Percentiles rank a stretch among this genome's conserved stretches.
Evolutionary conservation across 345 rosid species (phyloP).

Genomic region (Geranium rotundifolium): DNA sequence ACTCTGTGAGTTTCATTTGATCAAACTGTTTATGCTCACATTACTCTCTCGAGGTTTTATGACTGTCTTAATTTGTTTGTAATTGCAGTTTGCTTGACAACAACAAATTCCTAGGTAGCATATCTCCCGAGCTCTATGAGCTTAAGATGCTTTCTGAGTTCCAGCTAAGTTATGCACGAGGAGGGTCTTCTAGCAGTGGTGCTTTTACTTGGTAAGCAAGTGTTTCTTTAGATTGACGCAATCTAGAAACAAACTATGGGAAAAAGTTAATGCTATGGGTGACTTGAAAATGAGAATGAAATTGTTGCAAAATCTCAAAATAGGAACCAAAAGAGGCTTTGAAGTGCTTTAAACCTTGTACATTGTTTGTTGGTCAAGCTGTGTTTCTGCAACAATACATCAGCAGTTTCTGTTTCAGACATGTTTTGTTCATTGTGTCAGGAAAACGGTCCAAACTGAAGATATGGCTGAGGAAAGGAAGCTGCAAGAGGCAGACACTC

Average conservation of each 20-base stretch:
- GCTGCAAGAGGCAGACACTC: slow-evolving; percentile 21
- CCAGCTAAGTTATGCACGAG: slow-evolving; percentile 8
- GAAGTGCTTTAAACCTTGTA: not conserved
- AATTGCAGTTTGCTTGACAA: slow-evolving; percentile 40
- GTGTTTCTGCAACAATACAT: not conserved
- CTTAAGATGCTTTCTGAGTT: slow-evolving; percentile 31
- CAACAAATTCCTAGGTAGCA: slow-evolving; percentile 28
- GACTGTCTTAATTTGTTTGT: not conserved
- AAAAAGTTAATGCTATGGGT: not conserved
- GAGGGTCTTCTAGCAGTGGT: slow-evolving; percentile 15
- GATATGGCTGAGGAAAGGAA: slow-evolving; percentile 25
- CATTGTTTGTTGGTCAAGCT: not conserved
- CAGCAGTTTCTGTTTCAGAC: not conserved
- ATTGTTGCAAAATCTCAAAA: not conserved
- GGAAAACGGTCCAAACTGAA: slow-evolving; percentile 21
- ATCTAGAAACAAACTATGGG: not conserved
- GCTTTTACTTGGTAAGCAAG: slow-evolving; percentile 17
- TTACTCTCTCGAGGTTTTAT: not conserved
- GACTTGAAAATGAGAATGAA: not conserved
- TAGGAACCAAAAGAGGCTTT: not conserved
- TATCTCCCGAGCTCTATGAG: slow-evolving; percentile 28
- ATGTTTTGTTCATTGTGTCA: slow-evolving; percentile 9
- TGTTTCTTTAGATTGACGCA: not conserved
- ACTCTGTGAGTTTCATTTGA: slow-evolving; percentile 30
- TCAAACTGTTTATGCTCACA: slow-evolving; percentile 5